phyloP scores from a whole-genome alignment of 176 grass and related monocot species.

The Coix lacrymajobi region DNA sequence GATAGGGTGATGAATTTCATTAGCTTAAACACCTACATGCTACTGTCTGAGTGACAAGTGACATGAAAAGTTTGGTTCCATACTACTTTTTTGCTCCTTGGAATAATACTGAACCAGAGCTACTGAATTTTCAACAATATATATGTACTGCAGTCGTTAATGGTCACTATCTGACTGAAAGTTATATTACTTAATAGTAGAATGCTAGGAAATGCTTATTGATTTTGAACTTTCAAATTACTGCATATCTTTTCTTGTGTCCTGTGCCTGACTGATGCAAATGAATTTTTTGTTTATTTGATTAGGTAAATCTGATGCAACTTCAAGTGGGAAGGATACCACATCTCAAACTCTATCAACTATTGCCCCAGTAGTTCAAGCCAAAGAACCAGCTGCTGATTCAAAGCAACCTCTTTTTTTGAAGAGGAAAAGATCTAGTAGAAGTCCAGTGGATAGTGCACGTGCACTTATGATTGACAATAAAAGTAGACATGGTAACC shows the following conservation, averaged over 20 bases:
- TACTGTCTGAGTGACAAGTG: not conserved
- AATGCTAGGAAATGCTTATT: not conserved
- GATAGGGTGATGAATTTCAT: not conserved
- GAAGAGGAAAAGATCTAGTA: slow-evolving; percentile 57
- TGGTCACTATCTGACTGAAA: not conserved
- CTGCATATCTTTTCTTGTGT: not conserved
- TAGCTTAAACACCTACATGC: not conserved
- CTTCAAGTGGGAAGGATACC: slow-evolving; percentile 20
- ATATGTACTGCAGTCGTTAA: not conserved
- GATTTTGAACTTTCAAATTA: slow-evolving; percentile 11
- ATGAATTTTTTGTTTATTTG: slow-evolving; percentile 13
- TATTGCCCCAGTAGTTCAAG: slow-evolving; percentile 22
- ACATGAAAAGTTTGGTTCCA: not conserved
- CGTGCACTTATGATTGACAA: slow-evolving; percentile 34
- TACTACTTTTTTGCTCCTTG: not conserved
- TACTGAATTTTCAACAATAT: slow-evolving; percentile 16
- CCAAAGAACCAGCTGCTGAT: slow-evolving; percentile 38
- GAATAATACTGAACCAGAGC: not conserved
- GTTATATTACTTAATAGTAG: not conserved
- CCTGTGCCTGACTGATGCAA: not conserved
- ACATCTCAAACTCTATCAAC: slow-evolving; percentile 22
- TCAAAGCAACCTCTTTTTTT: slow-evolving; percentile 40
- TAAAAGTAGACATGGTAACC: slow-evolving; percentile 47
- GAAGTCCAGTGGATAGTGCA: slow-evolving; percentile 15
- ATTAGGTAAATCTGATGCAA: slow-evolving; percentile 41